phyloP scores from a whole-genome alignment of 495 filamentous ascomycete genomes.

The Xylaria nigripes region DNA sequence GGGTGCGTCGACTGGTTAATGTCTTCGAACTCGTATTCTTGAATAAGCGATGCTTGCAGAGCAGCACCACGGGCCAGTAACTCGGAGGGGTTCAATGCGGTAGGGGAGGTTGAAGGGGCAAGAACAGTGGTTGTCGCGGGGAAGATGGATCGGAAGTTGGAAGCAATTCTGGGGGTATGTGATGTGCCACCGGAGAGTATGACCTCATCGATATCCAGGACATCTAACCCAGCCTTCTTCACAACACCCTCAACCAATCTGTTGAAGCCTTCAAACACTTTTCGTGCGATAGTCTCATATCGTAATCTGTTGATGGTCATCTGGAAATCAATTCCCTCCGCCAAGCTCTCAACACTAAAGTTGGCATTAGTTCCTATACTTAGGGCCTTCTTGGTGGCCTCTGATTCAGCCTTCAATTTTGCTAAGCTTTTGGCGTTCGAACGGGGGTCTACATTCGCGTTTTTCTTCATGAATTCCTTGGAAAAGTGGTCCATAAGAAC shows the following conservation, averaged over 20 bases:
- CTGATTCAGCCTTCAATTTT: slow-evolving; percentile 86
- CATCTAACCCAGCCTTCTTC: slow-evolving; percentile 85
- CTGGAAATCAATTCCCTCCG: slow-evolving; percentile 81
- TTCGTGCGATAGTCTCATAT: slow-evolving; percentile 80
- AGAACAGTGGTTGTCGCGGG: slow-evolving; percentile 68
- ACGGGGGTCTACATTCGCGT: slow-evolving; percentile 80
- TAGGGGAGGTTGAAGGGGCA: slow-evolving; percentile 66
- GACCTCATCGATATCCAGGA: slow-evolving; percentile 89
- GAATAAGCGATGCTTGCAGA: slow-evolving; percentile 86
- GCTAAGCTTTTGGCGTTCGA: slow-evolving; percentile 71
- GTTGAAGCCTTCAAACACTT: slow-evolving; percentile 80
- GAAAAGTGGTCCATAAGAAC: slow-evolving; percentile 92
- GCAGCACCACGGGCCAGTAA: slow-evolving; percentile 83
- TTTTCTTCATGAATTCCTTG: slow-evolving; percentile 92
- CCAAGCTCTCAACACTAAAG: slow-evolving; percentile 82
- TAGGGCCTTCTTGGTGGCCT: slow-evolving; percentile 82
- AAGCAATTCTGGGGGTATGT: slow-evolving; percentile 88
- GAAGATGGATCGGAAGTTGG: slow-evolving; percentile 68
- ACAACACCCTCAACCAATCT: slow-evolving; percentile 74
- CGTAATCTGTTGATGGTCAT: slow-evolving; percentile 86
- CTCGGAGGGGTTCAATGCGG: slow-evolving; percentile 88
- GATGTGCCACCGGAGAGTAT: slow-evolving; percentile 88
- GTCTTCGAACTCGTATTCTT: slow-evolving; percentile 85
- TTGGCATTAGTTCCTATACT: slow-evolving; percentile 78
- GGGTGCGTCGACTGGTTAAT: slow-evolving; percentile 95